A percentile compares a stretch with the other conserved stretches of the same genome.
Conservation (phyloP, 139 green algal genomes). For the Yamagishiella unicocca region DNA sequence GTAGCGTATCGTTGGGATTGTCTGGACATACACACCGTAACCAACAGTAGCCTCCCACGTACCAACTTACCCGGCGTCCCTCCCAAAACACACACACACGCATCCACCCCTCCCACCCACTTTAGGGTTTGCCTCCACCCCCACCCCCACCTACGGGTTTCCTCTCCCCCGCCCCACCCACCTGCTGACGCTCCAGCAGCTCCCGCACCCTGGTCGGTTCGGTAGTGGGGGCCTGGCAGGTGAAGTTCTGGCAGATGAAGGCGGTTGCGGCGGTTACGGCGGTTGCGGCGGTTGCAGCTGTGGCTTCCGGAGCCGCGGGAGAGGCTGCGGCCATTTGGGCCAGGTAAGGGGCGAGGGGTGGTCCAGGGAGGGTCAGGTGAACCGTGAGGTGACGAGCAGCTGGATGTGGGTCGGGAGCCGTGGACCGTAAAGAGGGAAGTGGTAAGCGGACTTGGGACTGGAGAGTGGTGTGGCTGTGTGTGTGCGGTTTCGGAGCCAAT, state of each 20-base stretch:
- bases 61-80: not conserved
- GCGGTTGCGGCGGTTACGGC: constrained; percentile 6
- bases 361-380: too few species aligned
- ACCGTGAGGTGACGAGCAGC: too few species aligned
- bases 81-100: not conserved
- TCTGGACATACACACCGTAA: too few species aligned
- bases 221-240: constrained; percentile 63
- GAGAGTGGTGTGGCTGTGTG: too few species aligned
- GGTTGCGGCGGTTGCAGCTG: not conserved
- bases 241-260: constrained; percentile 88
- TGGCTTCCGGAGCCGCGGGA: too few species aligned
- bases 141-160: not conserved
- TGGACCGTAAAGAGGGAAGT: too few species aligned
- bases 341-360: too few species aligned
- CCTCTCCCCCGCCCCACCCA: not conserved
- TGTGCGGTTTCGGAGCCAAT: too few species aligned
- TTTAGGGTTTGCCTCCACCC: too few species aligned
- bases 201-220: constrained; percentile 6
- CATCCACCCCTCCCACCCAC: not conserved
- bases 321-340: not conserved
- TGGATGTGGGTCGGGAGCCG: too few species aligned
- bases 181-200: constrained; percentile 4
- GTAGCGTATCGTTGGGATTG: too few species aligned
- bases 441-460: too few species aligned
- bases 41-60: not conserved